Evolutionary conservation across 2,329 filamentous ascomycete genomes (phyloP), one percentile per base, ranked within the genome.

Genomic region (Thielaviopsis musarum): DNA sequence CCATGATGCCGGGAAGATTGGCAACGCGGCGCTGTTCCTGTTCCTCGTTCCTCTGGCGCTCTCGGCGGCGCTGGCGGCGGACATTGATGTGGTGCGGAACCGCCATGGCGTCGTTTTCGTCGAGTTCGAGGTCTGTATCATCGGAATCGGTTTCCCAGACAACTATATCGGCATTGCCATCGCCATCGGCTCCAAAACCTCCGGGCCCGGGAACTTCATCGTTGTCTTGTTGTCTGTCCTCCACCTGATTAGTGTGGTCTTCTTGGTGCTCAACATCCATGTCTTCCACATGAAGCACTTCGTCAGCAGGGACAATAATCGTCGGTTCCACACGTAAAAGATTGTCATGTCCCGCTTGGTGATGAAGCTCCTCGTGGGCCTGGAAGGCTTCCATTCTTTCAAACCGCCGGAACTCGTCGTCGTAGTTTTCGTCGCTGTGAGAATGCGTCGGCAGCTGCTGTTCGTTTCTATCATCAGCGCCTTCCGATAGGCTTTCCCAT

Each of bases 1-100:
- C 75, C 13, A 84, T 64, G 15, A 69, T 70, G 21, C 26, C 54
- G 5, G 54, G 59, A 15, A 60, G 51, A 28, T 56, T 60, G 15
- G 45, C 54, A 24, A 38, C 54, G 12, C 41, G 41, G 28, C 48
- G 58, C 10, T 52, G 58, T 9, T 41, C 58, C 21, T 56, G 52
- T 2, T 41, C 41, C 7, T 51, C 41, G 19, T 41, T 38, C 52
- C 41, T 17, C 22, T 41, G 52, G 26, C 26, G 28, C 19, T 56
- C 41, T 17, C 19, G 52, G 24, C 45, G 53, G 24, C 30, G 21
- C 21, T 58, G 48, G 51, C 56, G 22, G 9, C 28, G 21, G 45
- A 41, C 45, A 24, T 34, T 19, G 45, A 49, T 21, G n/a, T 49
- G 45, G n/a, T 49, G 45, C 45, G 45, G 45, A 49, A 21, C n/a